phyloP scores from a whole-genome alignment of 2,329 filamentous ascomycete genomes.

The Botryosphaeria dothidea region DNA sequence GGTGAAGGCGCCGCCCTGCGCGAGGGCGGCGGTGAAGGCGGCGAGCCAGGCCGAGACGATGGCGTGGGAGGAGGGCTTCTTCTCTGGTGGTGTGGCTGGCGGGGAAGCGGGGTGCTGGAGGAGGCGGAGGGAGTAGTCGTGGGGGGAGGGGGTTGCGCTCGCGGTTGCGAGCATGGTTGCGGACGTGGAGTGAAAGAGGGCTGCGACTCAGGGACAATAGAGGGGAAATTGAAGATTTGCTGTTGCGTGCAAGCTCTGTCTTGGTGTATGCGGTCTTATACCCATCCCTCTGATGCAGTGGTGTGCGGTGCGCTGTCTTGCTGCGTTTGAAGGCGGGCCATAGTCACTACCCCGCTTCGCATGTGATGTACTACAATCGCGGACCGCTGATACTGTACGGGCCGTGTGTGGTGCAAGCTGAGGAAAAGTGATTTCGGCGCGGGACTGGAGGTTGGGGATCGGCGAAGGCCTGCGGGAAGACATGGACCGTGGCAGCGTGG shows the following conservation, averaged over 20 bases:
- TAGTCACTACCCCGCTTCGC: neutral
- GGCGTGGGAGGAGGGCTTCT: conserved; percentile 19
- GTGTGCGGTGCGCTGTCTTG: neutral
- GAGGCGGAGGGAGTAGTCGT: conserved; percentile 29
- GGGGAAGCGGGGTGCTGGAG: conserved; percentile 24
- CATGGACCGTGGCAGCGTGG: neutral
- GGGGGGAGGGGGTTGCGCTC: conserved; percentile 20
- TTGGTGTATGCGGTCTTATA: neutral
- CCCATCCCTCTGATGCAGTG: neutral
- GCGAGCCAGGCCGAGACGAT: conserved; percentile 32
- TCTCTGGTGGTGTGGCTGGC: conserved; percentile 19
- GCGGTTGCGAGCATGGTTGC: conserved; percentile 23
- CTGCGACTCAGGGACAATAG: too few relatives aligned
- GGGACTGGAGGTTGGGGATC: neutral
- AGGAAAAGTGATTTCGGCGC: neutral
- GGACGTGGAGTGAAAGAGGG: neutral
- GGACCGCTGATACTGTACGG: neutral
- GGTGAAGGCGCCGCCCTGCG: conserved; percentile 20
- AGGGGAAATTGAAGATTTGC: too few relatives aligned
- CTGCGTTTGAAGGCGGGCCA: neutral
- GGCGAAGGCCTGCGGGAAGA: neutral
- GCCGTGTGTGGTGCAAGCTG: neutral
- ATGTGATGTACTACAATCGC: neutral
- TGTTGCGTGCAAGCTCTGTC: too few relatives aligned
- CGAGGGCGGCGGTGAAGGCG: conserved; percentile 27